These are phyloP conservation scores for Ceratorhiza oryzae-sativae DNA, from an alignment of 1,284 basidiomycete species.

Conservation along the genomic window DNA sequence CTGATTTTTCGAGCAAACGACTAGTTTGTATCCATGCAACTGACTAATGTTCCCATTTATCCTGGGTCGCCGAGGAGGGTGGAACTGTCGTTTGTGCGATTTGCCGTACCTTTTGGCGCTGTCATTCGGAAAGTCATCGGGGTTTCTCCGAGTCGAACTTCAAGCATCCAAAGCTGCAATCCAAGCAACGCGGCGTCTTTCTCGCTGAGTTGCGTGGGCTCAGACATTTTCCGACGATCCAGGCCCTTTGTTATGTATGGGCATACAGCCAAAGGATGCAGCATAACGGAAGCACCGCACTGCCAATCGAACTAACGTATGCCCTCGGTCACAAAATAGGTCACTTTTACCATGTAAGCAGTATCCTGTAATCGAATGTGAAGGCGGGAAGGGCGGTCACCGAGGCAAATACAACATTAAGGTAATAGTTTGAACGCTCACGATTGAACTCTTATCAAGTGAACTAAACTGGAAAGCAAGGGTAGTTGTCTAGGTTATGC, in stretches of 20 bases:
- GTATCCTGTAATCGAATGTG: no score
- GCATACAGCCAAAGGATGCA: neutral
- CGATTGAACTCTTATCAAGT: no score
- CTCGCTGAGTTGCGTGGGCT: neutral
- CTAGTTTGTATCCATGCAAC: neutral
- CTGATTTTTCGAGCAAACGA: constrained; percentile 4
- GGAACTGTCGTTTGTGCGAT: neutral
- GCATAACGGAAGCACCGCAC: neutral
- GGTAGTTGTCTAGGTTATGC: no score
- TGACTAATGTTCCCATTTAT: constrained; percentile 21
- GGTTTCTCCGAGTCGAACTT: constrained; percentile 8
- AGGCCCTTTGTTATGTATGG: neutral
- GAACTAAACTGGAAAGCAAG: no score
- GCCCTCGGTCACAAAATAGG: neutral
- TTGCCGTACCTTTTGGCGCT: constrained; percentile 3
- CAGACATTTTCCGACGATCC: neutral
- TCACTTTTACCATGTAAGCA: neutral
- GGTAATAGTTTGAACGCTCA: no score
- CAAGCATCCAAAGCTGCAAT: neutral
- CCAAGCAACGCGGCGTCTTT: neutral
- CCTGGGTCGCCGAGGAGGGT: neutral
- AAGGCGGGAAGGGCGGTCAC: no score
- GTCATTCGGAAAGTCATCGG: constrained; percentile 34
- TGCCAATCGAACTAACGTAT: neutral
- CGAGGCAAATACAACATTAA: no score